These are phyloP conservation scores for Tanacetum coccineum DNA, from an alignment of 129 eudicot genomes.

Conservation along the genomic window DNA sequence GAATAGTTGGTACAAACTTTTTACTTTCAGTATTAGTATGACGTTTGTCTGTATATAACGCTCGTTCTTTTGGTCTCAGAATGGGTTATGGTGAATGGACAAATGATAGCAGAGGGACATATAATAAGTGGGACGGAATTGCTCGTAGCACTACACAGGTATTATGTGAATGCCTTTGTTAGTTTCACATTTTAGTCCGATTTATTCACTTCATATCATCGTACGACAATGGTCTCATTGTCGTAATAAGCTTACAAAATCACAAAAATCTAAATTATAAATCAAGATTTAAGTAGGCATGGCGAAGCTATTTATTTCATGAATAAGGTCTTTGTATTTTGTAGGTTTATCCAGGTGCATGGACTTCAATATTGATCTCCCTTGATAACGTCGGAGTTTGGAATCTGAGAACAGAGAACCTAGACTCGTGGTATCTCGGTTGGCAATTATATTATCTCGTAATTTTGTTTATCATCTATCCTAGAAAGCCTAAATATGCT, in stretches of 20 bases:
- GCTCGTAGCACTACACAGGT: conserved; percentile 71
- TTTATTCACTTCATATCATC: too few relatives aligned
- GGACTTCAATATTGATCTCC: conserved; percentile 63
- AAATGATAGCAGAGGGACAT: conserved; percentile 57
- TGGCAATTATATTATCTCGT: not conserved
- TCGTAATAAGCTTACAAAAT: too few relatives aligned
- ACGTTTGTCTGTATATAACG: not conserved
- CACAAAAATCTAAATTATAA: too few relatives aligned
- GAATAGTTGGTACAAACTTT: not conserved
- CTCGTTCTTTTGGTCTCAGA: conserved; percentile 30
- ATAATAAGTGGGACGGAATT: conserved; percentile 75
- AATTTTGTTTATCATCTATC: not conserved
- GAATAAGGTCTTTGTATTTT: not conserved
- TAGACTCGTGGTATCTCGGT: conserved; percentile 70
- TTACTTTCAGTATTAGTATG: not conserved
- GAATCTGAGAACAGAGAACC: conserved; percentile 67
- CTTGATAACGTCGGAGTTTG: conserved; percentile 71
- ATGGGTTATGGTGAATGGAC: conserved; percentile 80
- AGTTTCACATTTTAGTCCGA: too few relatives aligned
- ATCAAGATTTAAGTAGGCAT: too few relatives aligned
- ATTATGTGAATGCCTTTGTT: not conserved
- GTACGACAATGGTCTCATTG: too few relatives aligned
- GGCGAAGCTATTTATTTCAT: not conserved
- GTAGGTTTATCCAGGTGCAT: conserved; percentile 72
- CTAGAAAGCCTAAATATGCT: not conserved